Base-by-base conservation (phyloP, 1,284 basidiomycete genomes). In the Naganishia sp. region DNA sequence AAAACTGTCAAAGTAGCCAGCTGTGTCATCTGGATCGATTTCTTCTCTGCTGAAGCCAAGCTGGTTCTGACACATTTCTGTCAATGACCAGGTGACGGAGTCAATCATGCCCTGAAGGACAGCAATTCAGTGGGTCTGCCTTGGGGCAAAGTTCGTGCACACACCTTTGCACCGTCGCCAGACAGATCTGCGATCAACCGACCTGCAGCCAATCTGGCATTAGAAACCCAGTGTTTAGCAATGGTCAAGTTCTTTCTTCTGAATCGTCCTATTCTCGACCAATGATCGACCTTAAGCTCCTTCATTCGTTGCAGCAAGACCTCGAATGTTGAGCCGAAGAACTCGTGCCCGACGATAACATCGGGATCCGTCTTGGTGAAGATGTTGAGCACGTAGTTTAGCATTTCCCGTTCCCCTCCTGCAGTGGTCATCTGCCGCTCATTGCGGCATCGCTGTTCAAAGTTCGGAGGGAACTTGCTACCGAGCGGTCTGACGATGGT, bases 11-110 rank as follows among this genome's bases (percentile, higher is more conserved):
- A 99, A 89, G 81, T 92, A 97, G 68, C 85, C 85, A 18, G 92
- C 87, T 0, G 92, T 94, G 73, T 99, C 95, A 71, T 97, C 95
- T 0, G 94, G 90, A 74, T 99, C 95, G 69, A 98, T 94, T 71
- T 96, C 94, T 75, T 95, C 89, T 48, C 94, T 83, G 60, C 89
- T 87, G 67, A 86, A 85, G 70, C 90, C 89, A 71, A 99, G 86
- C 76, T 96, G 90, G 0, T 93, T 92, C 69, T 85, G 86, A 79
- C 90, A 92, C 92, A 97, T 98, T 79, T 99, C 96, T 10, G 92
- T 94, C 65, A 99, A 82, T 2, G 94, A 96, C 96, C 96, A 99
- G 0, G 95, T 98, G 31, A 89, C 96, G 13, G 92, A 99, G 21
- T 87, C 81, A 73, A 97, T 95, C 90, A 95, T 94, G 45, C 89